Evolutionary conservation across 371 early-diverging fungal genomes (phyloP), one percentile per base, ranked within the genome.

Genomic region (Lichtheimia hyalospora): DNA sequence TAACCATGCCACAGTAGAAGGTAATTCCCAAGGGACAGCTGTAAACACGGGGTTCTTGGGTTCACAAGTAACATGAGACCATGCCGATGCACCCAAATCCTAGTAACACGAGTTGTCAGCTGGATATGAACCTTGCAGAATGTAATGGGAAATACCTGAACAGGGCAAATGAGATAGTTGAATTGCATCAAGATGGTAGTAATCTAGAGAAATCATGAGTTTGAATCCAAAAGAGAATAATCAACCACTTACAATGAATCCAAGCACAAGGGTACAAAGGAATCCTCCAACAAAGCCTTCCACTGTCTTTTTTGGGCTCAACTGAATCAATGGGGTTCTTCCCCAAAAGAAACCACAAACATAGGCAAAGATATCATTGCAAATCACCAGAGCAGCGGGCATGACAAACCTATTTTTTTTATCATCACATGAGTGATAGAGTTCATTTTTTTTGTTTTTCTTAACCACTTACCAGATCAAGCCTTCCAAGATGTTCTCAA

Each of bases 281-380:
- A 93, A 89, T 20, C 91, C 99, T 53, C 99, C 99, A 40, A 98
- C 81, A 67, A 98, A 99, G 5, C 99, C 99, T 75, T 99, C 99
- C 73, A 96, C 92, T n/a, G 99, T 99, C 84, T 99, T 99, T 72
- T 99, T 99, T 16, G 99, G 99, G 63, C 92, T 92, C 8, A 99
- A 79, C 67, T 87, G 85, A 63, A 96, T 98, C 40, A 99, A 80
- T 5, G 91, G 97, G n/a, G 95, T 97, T 49, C 87, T 83, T 4
- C 99, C 99, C 71, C 81, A 92, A 69, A 94, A 92, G 76, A 94
- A 94, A 7, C 98, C 99, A 73, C 91, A 92, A 43, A 98, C 78
- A 73, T 99, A 99, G 12, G 99, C 99, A 69, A 91, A 90, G 41
- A 96, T 95, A 71, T 99, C 99, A 82, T 99, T 99, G 57, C 89